Conservation (phyloP, 169 alveolate species). For the Eimeria sp. region DNA sequence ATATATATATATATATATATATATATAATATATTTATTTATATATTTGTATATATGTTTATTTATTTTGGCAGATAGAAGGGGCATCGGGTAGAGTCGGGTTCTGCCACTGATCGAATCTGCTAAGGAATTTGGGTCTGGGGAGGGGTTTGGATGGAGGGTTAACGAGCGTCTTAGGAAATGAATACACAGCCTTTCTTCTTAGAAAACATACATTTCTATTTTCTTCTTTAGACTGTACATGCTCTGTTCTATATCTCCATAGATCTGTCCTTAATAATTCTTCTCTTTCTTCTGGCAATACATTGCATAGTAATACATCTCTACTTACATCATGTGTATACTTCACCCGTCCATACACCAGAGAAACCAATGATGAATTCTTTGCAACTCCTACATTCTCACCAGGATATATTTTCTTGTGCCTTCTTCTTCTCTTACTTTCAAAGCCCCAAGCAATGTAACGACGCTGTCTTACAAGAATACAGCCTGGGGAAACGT, state of each 20-base stretch:
- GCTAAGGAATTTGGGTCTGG: slow-evolving; percentile 88
- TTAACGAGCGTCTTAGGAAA: slow-evolving; percentile 81
- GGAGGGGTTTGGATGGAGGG: slow-evolving; percentile 90
- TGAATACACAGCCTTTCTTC: slow-evolving; percentile 86
- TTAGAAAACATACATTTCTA: slow-evolving; percentile 86
- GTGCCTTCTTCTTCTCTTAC: slow-evolving; percentile 88
- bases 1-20: too few relatives aligned
- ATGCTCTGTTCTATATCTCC: slow-evolving; percentile 95
- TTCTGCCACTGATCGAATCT: slow-evolving; percentile 89
- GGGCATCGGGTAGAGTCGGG: slow-evolving; percentile 89
- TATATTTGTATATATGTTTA: too few relatives aligned
- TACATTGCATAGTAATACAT: slow-evolving; percentile 88
- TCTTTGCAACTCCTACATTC: slow-evolving; percentile 84
- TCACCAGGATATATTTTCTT: slow-evolving; percentile 93
- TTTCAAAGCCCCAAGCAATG: slow-evolving; percentile 89
- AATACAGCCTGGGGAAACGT: slow-evolving; percentile 89
- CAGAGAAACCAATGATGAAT: slow-evolving; percentile 80
- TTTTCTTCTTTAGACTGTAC: slow-evolving; percentile 92
- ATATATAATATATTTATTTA: too few relatives aligned
- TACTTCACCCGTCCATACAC: slow-evolving; percentile 92
- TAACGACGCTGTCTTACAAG: slow-evolving; percentile 88
- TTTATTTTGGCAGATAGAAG: slow-evolving; percentile 43
- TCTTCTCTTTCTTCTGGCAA: slow-evolving; percentile 93
- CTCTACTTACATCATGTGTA: slow-evolving; percentile 86
- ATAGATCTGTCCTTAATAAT: slow-evolving; percentile 89